Evolutionary conservation across 2,329 filamentous ascomycete species (phyloP).

Genomic region (Blastomyces gilchristii): DNA sequence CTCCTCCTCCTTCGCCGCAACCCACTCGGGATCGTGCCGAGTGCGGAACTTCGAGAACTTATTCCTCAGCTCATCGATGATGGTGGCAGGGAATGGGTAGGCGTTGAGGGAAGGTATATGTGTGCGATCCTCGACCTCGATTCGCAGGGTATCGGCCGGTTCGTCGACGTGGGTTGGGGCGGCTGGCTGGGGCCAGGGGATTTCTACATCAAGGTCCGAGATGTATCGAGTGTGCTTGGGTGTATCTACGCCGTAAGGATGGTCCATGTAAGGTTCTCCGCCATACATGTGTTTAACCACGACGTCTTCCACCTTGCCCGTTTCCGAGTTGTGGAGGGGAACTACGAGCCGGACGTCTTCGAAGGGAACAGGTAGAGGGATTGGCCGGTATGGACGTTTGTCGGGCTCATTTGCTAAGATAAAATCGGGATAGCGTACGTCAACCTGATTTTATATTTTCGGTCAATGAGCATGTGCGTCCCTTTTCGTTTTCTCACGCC

Average conservation of each 20-base stretch:
- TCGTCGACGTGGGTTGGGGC: conserved; percentile 45
- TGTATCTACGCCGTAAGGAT: conserved; percentile 35
- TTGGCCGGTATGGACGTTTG: conserved; percentile 36
- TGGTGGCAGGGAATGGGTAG: conserved; percentile 64
- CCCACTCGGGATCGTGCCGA: conserved; percentile 64
- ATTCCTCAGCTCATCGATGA: conserved; percentile 78
- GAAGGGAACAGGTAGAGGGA: conserved; percentile 53
- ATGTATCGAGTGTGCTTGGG: conserved; percentile 46
- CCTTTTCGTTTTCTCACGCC: background rate
- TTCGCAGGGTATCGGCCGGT: conserved; percentile 60
- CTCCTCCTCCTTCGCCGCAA: conserved; percentile 53
- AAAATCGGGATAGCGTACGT: conserved; percentile 33
- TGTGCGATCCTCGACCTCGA: conserved; percentile 62
- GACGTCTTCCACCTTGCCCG: conserved; percentile 58
- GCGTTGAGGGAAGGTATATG: conserved; percentile 68
- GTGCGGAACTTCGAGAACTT: conserved; percentile 74
- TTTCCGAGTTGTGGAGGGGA: conserved; percentile 56
- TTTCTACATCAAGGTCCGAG: conserved; percentile 58
- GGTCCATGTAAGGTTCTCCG: conserved; percentile 42
- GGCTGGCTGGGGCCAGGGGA: conserved; percentile 62
- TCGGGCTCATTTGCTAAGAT: conserved; percentile 28
- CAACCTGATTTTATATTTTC: conserved; percentile 25
- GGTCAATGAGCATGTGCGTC: background rate
- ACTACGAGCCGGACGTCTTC: conserved; percentile 71
- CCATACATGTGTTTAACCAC: conserved; percentile 63